Percentiles rank a stretch among this genome's conserved stretches.
phyloP scores from a whole-genome alignment of 495 filamentous ascomycete species.

The Penicillium arizonense region DNA sequence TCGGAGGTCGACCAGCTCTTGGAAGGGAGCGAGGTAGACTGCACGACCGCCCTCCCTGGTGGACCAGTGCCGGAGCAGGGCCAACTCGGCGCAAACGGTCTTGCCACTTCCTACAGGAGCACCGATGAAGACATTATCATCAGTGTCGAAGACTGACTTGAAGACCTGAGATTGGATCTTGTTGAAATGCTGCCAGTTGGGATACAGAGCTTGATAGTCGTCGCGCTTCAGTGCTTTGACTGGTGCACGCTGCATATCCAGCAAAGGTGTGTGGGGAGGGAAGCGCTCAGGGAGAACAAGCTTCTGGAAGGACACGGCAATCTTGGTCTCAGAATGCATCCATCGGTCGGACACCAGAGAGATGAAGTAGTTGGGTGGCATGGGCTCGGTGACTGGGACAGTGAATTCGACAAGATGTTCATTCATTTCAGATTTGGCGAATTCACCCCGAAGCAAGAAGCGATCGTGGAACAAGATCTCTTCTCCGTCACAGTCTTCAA shows the following conservation, averaged over 20 bases:
- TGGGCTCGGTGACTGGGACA: slow-evolving; percentile 92
- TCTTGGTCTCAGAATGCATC: slow-evolving; percentile 96
- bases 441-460: slow-evolving; percentile 85
- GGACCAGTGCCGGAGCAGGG: slow-evolving; percentile 85
- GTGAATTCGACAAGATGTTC: slow-evolving; percentile 98
- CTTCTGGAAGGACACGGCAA: slow-evolving; percentile 93
- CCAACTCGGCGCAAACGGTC: slow-evolving; percentile 94
- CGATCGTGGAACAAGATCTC: slow-evolving; percentile 95
- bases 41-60: slow-evolving; percentile 67
- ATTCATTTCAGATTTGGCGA: slow-evolving; percentile 75
- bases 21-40: slow-evolving; percentile 95
- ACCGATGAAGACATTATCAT: slow-evolving; percentile 91
- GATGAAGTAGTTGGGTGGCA: slow-evolving; percentile 99
- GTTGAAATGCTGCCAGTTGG: slow-evolving; percentile 87
- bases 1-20: slow-evolving; percentile 82
- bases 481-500: slow-evolving; percentile 96
- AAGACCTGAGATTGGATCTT: slow-evolving; percentile 97
- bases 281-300: slow-evolving; percentile 93
- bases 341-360: slow-evolving; percentile 90
- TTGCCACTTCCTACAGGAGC: slow-evolving; percentile 92
- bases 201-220: slow-evolving; percentile 80
- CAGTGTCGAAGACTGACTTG: slow-evolving; percentile 82
- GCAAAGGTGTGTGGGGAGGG: slow-evolving; percentile 83
- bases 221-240: slow-evolving; percentile 82
- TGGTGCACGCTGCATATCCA: slow-evolving; percentile 88